Conservation (phyloP, 2,329 filamentous ascomycete species). For the Fusarium miscanthi region DNA sequence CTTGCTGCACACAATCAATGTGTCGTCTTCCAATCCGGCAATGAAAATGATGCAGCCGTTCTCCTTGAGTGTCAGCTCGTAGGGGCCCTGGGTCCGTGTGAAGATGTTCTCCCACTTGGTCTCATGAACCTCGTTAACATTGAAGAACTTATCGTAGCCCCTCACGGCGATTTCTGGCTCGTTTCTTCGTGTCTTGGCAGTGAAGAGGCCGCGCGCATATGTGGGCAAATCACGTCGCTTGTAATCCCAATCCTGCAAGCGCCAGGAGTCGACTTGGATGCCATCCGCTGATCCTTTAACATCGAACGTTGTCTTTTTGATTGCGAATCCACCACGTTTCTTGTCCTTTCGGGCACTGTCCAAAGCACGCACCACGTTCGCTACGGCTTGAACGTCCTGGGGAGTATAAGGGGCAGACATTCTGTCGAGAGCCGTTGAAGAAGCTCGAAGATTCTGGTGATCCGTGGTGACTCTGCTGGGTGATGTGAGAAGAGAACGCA, state of each 20-base stretch:
- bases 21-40: constrained; percentile 87
- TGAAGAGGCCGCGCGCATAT: constrained; percentile 94
- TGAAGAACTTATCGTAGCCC: constrained; percentile 99
- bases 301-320: constrained; percentile 82
- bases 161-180: constrained; percentile 83
- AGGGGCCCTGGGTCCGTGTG: constrained; percentile 81
- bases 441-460: neutral
- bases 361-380: constrained; percentile 72
- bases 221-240: constrained; percentile 87
- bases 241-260: constrained; percentile 95
- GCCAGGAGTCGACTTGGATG: constrained; percentile 87
- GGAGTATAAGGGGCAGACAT: constrained; percentile 67
- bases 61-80: constrained; percentile 96
- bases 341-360: constrained; percentile 67
- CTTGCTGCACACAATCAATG: constrained; percentile 96
- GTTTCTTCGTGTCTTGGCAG: constrained; percentile 73
- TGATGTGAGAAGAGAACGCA: constrained; percentile 22
- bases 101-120: constrained; percentile 88
- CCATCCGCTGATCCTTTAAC: constrained; percentile 71
- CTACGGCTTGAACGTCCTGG: constrained; percentile 77
- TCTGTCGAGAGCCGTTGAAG: neutral
- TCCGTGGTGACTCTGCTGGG: neutral
- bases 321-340: constrained; percentile 71
- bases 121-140: constrained; percentile 81
- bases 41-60: constrained; percentile 99